Conservation (phyloP, 129 eudicot species). For the Artemisia annua region DNA sequence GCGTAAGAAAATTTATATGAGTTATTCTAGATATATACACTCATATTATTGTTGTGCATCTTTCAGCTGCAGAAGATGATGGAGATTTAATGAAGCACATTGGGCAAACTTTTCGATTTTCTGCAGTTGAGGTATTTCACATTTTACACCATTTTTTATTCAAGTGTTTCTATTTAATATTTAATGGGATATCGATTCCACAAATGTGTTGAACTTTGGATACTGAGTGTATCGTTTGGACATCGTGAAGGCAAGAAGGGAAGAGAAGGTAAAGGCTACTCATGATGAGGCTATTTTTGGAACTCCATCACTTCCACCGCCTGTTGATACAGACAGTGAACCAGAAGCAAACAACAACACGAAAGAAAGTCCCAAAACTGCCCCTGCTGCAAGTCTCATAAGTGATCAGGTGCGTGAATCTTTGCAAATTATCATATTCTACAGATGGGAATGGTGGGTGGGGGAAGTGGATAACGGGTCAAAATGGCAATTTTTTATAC, state of each 20-base stretch:
- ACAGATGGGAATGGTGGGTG: neutral
- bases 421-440: slow-evolving; percentile 1
- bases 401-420: slow-evolving; percentile 65
- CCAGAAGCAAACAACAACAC: slow-evolving; percentile 37
- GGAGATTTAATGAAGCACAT: slow-evolving; percentile 67
- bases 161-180: neutral
- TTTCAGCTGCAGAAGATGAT: slow-evolving; percentile 79
- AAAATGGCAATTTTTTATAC: no score
- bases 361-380: slow-evolving; percentile 37
- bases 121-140: slow-evolving; percentile 71
- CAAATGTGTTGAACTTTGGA: neutral
- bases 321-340: slow-evolving; percentile 58
- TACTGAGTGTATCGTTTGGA: slow-evolving; percentile 10
- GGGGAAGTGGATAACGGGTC: neutral
- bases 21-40: neutral
- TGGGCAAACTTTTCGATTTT: slow-evolving; percentile 82
- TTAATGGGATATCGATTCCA: neutral
- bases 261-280: slow-evolving; percentile 73
- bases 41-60: slow-evolving; percentile 10
- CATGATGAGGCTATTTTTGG: slow-evolving; percentile 98
- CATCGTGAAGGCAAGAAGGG: slow-evolving; percentile 65
- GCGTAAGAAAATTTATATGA: neutral
- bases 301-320: slow-evolving; percentile 52
- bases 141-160: neutral
- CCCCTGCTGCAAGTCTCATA: slow-evolving; percentile 59